Percentiles rank a stretch among this genome's conserved stretches.
Evolutionary conservation across 352 stramenopile genomes (phyloP).

Genomic region (Phytophthora vignae): DNA sequence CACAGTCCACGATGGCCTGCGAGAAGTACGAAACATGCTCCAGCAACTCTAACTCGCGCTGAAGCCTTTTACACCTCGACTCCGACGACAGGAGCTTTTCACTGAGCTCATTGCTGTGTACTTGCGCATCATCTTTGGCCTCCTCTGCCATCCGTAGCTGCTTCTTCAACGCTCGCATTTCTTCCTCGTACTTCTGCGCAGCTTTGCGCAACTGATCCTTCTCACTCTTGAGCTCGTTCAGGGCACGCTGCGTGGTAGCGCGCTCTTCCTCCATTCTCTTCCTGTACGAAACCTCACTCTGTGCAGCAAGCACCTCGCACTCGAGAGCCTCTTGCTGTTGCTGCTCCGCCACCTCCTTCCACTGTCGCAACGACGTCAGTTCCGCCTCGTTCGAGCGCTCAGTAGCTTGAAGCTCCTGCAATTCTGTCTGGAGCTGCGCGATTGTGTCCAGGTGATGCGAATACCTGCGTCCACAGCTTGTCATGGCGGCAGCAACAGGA

Average conservation of each 20-base stretch:
- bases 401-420: constrained; percentile 47
- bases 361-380: constrained; percentile 54
- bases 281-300: constrained; percentile 51
- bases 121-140: constrained; percentile 41
- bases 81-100: constrained; percentile 72
- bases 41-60: constrained; percentile 79
- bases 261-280: constrained; percentile 58
- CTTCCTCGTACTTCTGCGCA: constrained; percentile 32
- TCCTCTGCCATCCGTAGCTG: constrained; percentile 55
- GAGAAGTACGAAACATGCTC: constrained; percentile 83
- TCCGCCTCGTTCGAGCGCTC: constrained; percentile 49
- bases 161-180: constrained; percentile 41
- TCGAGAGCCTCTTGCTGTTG: constrained; percentile 56
- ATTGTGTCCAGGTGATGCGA: constrained; percentile 44
- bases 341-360: constrained; percentile 50
- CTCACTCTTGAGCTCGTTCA: constrained; percentile 41
- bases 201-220: constrained; percentile 33
- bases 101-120: constrained; percentile 58
- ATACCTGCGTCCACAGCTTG: constrained; percentile 19
- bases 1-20: constrained; percentile 67
- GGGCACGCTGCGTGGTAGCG: constrained; percentile 29
- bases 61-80: constrained; percentile 69
- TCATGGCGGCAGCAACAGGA: background rate
- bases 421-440: constrained; percentile 49
- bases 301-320: constrained; percentile 43